These are phyloP conservation scores for Lizonia empirigonia DNA, from an alignment of 2,329 filamentous ascomycete genomes.

Conservation along the genomic window DNA sequence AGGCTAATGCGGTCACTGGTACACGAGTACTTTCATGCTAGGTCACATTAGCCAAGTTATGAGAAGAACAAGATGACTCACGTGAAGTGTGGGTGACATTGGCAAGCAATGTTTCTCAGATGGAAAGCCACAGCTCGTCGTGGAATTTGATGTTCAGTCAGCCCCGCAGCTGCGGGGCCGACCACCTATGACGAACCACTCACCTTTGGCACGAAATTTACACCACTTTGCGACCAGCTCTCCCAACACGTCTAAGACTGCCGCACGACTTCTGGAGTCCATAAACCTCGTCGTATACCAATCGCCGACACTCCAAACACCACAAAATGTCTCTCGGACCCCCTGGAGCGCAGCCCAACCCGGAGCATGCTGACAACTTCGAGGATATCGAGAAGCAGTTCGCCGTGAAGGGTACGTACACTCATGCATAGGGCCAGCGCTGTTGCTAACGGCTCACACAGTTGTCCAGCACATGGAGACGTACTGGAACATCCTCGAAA, in stretches of 20 bases:
- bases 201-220: slow-evolving; percentile 22
- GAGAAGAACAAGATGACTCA: slow-evolving; percentile 24
- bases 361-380: slow-evolving; percentile 70
- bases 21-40: slow-evolving; percentile 49
- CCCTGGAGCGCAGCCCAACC: slow-evolving; percentile 41
- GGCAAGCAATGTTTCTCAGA: slow-evolving; percentile 23
- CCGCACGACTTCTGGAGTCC: not conserved
- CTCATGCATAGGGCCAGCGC: slow-evolving; percentile 24
- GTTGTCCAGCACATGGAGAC: slow-evolving; percentile 95
- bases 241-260: not conserved
- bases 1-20: slow-evolving; percentile 55
- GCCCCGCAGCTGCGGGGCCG: slow-evolving; percentile 32
- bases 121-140: slow-evolving; percentile 20
- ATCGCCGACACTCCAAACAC: not conserved
- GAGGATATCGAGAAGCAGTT: slow-evolving; percentile 98
- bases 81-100: slow-evolving; percentile 45
- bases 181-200: slow-evolving; percentile 35
- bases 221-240: slow-evolving; percentile 24
- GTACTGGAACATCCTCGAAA: slow-evolving; percentile 95
- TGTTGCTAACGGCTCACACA: slow-evolving; percentile 37
- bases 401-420: slow-evolving; percentile 81
- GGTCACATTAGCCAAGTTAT: slow-evolving; percentile 19
- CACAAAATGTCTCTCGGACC: slow-evolving; percentile 46
- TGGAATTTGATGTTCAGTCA: slow-evolving; percentile 44
- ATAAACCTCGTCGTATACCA: not conserved